Evolutionary conservation across 2,329 filamentous ascomycete genomes (phyloP), one percentile per base, ranked within the genome.

Genomic region (Fusarium sp.): DNA sequence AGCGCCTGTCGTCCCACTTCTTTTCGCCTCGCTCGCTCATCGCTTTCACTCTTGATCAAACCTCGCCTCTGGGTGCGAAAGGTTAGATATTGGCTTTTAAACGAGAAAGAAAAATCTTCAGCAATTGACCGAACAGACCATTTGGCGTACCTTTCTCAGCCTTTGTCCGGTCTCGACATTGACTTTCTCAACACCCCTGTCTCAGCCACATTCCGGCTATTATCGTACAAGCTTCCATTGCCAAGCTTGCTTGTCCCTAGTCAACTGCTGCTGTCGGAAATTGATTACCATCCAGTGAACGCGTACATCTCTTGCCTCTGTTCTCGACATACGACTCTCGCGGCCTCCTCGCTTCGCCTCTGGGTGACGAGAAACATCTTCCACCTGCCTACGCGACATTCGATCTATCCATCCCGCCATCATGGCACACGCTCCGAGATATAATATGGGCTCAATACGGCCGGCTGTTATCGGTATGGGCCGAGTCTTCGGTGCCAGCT

Each of bases 391-490:
- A 50, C 49, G 22, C 43, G 40, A 49, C 43, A 42, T 27, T 45
- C 43, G 44, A 42, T 22, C 11, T 30, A 42, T 32, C 22, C 22
- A 30, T 15, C 20, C 40, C 16, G 32, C 25, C 47, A 63, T 63
- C 27, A 80, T 80, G 79, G 72, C 72, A 51, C 76, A 60, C 44
- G 71, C 73, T 42, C 70, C 75, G 76, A 79, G 80, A 68, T 80
- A 84, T 64, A 79, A 84, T 65, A 79, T 79, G 68, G 79, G 79
- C 69, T 79, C 80, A 65, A 73, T 82, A 52, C 83, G 86, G 67
- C 83, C 86, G 34, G 82, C 83, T 63, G 80, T 88, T 57, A 79
- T 90, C 44, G 85, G 85, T 62, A 73, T 89, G 54, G 82, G 84
- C 22, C 85, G 86, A 68, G 76, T 86, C n/a, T 74, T 88, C 29